Percentiles rank a stretch among this genome's conserved stretches.
phyloP scores from a whole-genome alignment of 805 yeast genomes.

The Lipomyces yamadae region DNA sequence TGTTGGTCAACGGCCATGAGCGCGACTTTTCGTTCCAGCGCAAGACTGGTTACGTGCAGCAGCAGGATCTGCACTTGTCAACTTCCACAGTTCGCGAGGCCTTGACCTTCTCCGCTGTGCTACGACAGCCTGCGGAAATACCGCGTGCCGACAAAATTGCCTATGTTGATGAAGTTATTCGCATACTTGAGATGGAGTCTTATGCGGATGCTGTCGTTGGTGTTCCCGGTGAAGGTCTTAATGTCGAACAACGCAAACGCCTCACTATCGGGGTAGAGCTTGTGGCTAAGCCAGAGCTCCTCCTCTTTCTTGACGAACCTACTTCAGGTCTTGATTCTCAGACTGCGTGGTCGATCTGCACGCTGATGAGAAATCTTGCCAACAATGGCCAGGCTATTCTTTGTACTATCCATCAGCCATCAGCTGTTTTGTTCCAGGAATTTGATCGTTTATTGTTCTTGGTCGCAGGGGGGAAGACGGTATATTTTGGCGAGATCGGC shows the following conservation, averaged over 20 bases:
- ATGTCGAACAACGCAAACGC: slow-evolving; percentile 71
- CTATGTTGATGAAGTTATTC: slow-evolving; percentile 71
- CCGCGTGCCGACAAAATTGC: slow-evolving; percentile 63
- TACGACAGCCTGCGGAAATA: slow-evolving; percentile 67
- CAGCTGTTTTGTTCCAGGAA: slow-evolving; percentile 68
- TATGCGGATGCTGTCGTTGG: slow-evolving; percentile 85
- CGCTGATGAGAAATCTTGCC: slow-evolving; percentile 68
- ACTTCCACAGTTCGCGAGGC: slow-evolving; percentile 78
- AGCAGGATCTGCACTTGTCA: slow-evolving; percentile 75
- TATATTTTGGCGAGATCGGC: slow-evolving; percentile 82
- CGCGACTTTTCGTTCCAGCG: slow-evolving; percentile 73
- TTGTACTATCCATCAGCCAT: slow-evolving; percentile 80
- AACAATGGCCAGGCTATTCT: slow-evolving; percentile 74
- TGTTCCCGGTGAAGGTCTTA: slow-evolving; percentile 72
- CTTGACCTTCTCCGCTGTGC: slow-evolving; percentile 68
- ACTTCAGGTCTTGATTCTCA: slow-evolving; percentile 71
- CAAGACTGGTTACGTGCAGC: slow-evolving; percentile 81
- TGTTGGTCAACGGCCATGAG: slow-evolving; percentile 71
- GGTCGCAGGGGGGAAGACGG: slow-evolving; percentile 78
- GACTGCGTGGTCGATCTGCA: slow-evolving; percentile 72
- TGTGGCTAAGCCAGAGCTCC: slow-evolving; percentile 68
- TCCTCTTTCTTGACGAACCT: slow-evolving; percentile 69
- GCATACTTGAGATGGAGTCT: slow-evolving; percentile 66
- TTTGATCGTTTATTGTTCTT: slow-evolving; percentile 70
- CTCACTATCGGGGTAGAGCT: slow-evolving; percentile 73